phyloP scores from a whole-genome alignment of 768 basidiomycete genomes.

The Leccinum pellstonianum region DNA sequence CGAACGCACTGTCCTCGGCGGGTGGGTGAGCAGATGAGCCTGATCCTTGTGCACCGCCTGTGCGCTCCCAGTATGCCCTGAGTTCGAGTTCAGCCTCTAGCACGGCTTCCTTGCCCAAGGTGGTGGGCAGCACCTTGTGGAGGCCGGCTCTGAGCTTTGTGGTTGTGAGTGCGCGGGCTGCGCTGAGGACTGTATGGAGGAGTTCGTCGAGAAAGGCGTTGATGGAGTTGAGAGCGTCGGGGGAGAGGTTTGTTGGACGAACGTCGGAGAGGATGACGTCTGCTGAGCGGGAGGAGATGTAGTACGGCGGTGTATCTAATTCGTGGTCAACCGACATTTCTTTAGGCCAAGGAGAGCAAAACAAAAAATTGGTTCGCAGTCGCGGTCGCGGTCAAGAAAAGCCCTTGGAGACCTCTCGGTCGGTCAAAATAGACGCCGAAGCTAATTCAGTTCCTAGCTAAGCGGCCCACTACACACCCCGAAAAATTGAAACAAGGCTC shows the following conservation, averaged over 20 bases:
- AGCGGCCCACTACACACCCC: neutral
- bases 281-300: constrained; percentile 80
- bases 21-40: constrained; percentile 27
- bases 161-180: constrained; percentile 67
- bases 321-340: constrained; percentile 44
- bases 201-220: constrained; percentile 86
- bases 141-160: constrained; percentile 72
- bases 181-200: constrained; percentile 66
- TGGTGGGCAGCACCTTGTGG: constrained; percentile 70
- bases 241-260: constrained; percentile 82
- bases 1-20: constrained; percentile 59
- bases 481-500: neutral
- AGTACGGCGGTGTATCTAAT: constrained; percentile 50
- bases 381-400: constrained; percentile 30
- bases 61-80: constrained; percentile 84
- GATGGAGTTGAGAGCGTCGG: constrained; percentile 73
- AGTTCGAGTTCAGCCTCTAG: constrained; percentile 92
- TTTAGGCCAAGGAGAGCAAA: neutral
- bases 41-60: constrained; percentile 37
- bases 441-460: neutral
- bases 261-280: constrained; percentile 92
- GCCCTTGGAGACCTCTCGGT: neutral
- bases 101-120: constrained; percentile 87
- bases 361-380: constrained; percentile 32
- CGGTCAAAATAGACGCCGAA: neutral